Evolutionary conservation across 139 green algal genomes (phyloP), one percentile per base, ranked within the genome.

Genomic region (Tetraselmis chui): DNA sequence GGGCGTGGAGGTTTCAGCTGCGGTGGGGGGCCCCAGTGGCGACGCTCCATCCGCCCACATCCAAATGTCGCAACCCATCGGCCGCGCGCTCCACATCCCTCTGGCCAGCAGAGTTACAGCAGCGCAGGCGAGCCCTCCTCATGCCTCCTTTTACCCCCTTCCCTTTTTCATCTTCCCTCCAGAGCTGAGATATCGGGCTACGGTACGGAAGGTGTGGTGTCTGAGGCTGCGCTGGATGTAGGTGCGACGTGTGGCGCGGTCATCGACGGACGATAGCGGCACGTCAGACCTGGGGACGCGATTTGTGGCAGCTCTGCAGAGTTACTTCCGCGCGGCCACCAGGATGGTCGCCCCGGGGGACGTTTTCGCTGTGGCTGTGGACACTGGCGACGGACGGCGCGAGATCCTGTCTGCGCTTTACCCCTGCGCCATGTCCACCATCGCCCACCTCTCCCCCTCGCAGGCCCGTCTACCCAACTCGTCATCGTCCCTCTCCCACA

Each of bases 311-410:
- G 83, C 83, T 2, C 75, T 91, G 76, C 80, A 86, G 75, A 29
- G 30, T 2, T 83, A 86, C 80, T 85, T 91, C 26, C 58, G 77
- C 27, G 31, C 32, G 2, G 79, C 27, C 2, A 59, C 29, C 18
- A 75, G 86, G 23, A 29, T 86, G 28, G 32, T 91, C n/a, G n/a
- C 32, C 1, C 59, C 27, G 1, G 86, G 87, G 1, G 87, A 91
- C 31, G 75, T 91, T 45, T 79, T 91, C 76, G 84, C 78, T 2
- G 84, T 87, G 79, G 81, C 78, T 1, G 2, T 58, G 28, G 27
- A 28, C 24, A 58, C 29, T 59, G 59, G 32, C n/a, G 58, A 18
- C 27, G 28, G 79, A 5, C 29, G 82, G 78, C 80, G 28, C 28
- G 78, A 74, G 59, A 77, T 82, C 26, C 59, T 29, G 29, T 76